Conservation (phyloP, 1,139 yeast genomes). For the Insectozyma bohioensis region DNA sequence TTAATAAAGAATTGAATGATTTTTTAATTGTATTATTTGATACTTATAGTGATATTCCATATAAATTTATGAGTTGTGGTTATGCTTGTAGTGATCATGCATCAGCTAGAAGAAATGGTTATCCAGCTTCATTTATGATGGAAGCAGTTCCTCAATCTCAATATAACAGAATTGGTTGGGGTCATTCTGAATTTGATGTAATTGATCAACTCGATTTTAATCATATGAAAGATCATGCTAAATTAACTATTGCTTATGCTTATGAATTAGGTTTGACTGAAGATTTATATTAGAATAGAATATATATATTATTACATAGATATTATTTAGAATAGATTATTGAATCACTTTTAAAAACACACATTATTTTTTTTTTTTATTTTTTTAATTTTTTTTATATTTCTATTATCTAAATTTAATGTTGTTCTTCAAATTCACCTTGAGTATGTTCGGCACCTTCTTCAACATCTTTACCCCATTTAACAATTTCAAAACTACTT, state of each 20-base stretch:
- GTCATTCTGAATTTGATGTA: conserved; percentile 13
- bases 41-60: conserved; percentile 64
- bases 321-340: not conserved
- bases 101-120: conserved; percentile 79
- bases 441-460: conserved; percentile 17
- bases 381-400: too few species aligned
- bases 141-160: conserved; percentile 80
- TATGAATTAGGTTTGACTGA: conserved; percentile 56
- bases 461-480: conserved; percentile 35
- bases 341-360: too few species aligned
- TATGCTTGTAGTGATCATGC: conserved; percentile 95
- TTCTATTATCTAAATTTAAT: too few species aligned
- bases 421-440: conserved; percentile 4
- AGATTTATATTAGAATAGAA: conserved; percentile 10
- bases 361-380: too few species aligned
- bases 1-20: conserved; percentile 55
- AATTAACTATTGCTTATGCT: conserved; percentile 68
- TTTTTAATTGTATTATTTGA: conserved; percentile 63
- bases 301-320: conserved; percentile 3
- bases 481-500: conserved; percentile 37
- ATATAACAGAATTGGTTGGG: conserved; percentile 70
- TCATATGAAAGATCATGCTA: conserved; percentile 78
- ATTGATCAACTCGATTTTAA: conserved; percentile 6
- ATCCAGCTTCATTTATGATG: conserved; percentile 77
- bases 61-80: conserved; percentile 77